phyloP scores from a whole-genome alignment of 495 filamentous ascomycete genomes.

The Cercophora newfieldiana region DNA sequence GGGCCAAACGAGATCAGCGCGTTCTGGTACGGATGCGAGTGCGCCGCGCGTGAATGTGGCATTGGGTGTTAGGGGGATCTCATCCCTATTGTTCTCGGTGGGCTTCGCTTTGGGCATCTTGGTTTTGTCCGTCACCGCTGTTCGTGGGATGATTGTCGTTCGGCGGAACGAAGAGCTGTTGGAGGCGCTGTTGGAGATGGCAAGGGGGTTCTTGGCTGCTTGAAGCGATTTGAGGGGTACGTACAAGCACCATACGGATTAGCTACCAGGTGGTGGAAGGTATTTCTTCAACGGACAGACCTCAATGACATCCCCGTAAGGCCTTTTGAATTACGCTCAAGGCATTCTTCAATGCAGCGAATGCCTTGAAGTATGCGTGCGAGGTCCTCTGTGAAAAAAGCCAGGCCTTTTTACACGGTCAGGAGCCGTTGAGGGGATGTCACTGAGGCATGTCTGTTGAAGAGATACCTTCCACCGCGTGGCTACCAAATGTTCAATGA shows the following conservation, averaged over 20 bases:
- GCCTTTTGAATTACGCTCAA: no score
- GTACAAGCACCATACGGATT: not conserved
- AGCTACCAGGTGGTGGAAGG: no score
- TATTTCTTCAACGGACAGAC: no score
- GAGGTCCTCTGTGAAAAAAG: no score
- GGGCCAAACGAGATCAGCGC: not conserved
- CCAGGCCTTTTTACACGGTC: no score
- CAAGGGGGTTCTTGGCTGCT: constrained; percentile 1
- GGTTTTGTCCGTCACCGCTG: not conserved
- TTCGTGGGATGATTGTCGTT: constrained; percentile 3
- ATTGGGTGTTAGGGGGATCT: not conserved
- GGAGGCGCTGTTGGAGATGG: constrained; percentile 7
- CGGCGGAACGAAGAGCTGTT: constrained; percentile 3
- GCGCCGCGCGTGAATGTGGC: not conserved
- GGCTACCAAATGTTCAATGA: constrained; percentile 1
- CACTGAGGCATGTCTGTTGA: no score
- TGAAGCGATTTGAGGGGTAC: not conserved
- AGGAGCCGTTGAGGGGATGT: no score
- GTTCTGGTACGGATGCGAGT: constrained; percentile 1
- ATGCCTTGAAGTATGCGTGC: no score
- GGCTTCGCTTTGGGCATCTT: constrained; percentile 6
- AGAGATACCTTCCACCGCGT: no score
- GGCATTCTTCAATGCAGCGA: no score
- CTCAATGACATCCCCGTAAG: no score
- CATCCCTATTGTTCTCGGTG: not conserved